Evolutionary conservation across 495 filamentous ascomycete genomes (phyloP), one percentile per base, ranked within the genome.

Genomic region (Diplogelasinospora grovesii): DNA sequence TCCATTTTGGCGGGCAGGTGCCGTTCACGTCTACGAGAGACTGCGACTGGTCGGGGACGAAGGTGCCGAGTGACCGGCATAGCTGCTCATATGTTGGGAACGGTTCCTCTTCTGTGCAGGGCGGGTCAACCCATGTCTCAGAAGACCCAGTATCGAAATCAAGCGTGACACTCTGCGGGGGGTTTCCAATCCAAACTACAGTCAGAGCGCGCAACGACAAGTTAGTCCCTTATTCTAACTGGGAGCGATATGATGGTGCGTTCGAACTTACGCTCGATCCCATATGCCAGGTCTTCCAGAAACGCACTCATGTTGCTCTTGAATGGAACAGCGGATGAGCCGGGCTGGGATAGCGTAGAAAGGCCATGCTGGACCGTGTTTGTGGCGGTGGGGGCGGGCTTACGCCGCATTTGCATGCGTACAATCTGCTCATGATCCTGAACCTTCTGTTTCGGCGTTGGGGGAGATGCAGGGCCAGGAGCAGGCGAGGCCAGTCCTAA

Each of bases 111-210:
- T 15, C 13, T 14, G 45, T 60, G 26, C 59, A 49, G 13, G 32
- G 37, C 32, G 69, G 66, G 32, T 63, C 51, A 20, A 78, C 63
- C 88, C 88, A 95, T 8, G 89, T 68, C 64, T 94, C 87, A 40
- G 83, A 88, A 45, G 85, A 90, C 1, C 85, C 85, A 8, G 85
- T 89, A 50, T 89, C 85, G 38, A 89, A 62, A 34, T 66, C 57
- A 18, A 74, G 45, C 5, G 52, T 59, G 5, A 69, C 54, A 5
- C 49, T 58, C 52, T 89, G 85, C 7, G 68, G 58, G 6, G 82
- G 83, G 4, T 78, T 81, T 21, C 85, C 85, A 36, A 89, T 55
- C 14, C 66, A 76, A 29, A 88, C 65, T 53, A 11, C 16, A 19
- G 9, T 21, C 9, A 10, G 13, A n/a, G n/a, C n/a, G n/a, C n/a